Percentiles rank a stretch among this genome's conserved stretches.
Conservation (phyloP, 768 basidiomycete genomes). For the Xanthoconium stramineum region DNA sequence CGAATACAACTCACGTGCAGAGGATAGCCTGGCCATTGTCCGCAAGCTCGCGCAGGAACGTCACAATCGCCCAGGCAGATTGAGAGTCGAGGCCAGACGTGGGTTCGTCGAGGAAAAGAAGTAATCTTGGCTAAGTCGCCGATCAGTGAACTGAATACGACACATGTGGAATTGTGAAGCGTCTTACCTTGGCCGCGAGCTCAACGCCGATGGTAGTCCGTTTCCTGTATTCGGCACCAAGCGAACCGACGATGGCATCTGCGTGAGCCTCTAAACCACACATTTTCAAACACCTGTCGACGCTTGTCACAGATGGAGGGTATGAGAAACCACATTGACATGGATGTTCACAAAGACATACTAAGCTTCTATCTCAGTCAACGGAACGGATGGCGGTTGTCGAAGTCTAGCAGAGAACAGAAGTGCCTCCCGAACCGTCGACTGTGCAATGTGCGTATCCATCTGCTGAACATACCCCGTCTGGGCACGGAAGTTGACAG, state of each 20-base stretch:
- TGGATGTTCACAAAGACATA: slow-evolving; percentile 33
- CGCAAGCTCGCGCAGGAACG: slow-evolving; percentile 50
- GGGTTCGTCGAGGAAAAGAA: slow-evolving; percentile 61
- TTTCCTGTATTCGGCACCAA: slow-evolving; percentile 48
- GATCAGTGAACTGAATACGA: background rate
- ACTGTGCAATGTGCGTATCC: slow-evolving; percentile 72
- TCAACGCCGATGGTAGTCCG: slow-evolving; percentile 61
- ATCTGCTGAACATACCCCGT: slow-evolving; percentile 60
- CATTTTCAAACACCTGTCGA: slow-evolving; percentile 58
- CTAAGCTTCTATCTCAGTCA: slow-evolving; percentile 77
- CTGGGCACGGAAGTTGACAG: slow-evolving; percentile 61
- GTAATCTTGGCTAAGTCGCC: slow-evolving; percentile 35
- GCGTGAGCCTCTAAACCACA: slow-evolving; percentile 61
- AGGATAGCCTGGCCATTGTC: slow-evolving; percentile 53
- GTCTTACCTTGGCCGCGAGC: slow-evolving; percentile 48
- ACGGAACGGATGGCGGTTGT: slow-evolving; percentile 62
- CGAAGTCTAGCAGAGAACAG: slow-evolving; percentile 77
- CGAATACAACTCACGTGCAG: slow-evolving; percentile 40
- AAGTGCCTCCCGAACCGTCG: slow-evolving; percentile 80
- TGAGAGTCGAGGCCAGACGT: slow-evolving; percentile 56
- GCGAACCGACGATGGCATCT: slow-evolving; percentile 62
- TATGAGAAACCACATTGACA: background rate
- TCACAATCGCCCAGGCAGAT: slow-evolving; percentile 48
- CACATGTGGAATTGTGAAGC: no score
- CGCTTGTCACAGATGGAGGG: slow-evolving; percentile 26